Evolutionary conservation across 1,284 basidiomycete genomes (phyloP), one percentile per base, ranked within the genome.

Genomic region (Leucoagaricus sp.): DNA sequence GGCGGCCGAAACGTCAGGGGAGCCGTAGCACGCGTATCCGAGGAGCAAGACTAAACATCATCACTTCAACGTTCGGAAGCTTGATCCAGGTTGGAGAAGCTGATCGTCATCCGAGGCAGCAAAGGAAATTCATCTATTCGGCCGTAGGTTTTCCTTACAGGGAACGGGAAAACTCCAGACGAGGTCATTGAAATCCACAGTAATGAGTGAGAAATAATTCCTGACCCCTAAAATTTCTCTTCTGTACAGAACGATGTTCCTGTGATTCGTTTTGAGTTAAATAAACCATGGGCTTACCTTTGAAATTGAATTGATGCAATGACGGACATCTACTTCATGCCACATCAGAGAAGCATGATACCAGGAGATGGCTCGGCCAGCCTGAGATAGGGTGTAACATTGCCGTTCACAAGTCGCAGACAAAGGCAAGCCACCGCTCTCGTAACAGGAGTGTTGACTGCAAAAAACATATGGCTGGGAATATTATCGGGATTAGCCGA

Each of bases 51-150:
- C 15, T n/a, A 38, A 7, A 33, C 33, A 42, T 49, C 47, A 33
- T 17, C 15, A 15, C 45, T 31, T 44, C 26, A 56, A 36, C 48
- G 48, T 33, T 45, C 17, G 23, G 41, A 46, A 56, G 48, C n/a
- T 21, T 45, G 47, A 45, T 50, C 38, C 38, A 21, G 31, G 10
- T 36, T n/a, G 33, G 33, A 49, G 47, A 42, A 56, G 48, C 47
- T 50, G 55, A 56, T 56, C 55, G 41, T 45, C 38, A 34, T 45
- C 10, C 25, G 23, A 47, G 45, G 41, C 25, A 19, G 25, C 45
- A 25, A 44, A 21, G 19, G 25, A 29, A 3, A 19, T 31, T 48
- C 45, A 28, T 41, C 29, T 25, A 23, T 34, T 21, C 44, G 33
- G 44, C 19, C 12, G 25, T 7, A 9, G 26, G 23, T 23, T 21